Base-by-base conservation (phyloP, 768 basidiomycete genomes). In the Thelephora ganbajun region DNA sequence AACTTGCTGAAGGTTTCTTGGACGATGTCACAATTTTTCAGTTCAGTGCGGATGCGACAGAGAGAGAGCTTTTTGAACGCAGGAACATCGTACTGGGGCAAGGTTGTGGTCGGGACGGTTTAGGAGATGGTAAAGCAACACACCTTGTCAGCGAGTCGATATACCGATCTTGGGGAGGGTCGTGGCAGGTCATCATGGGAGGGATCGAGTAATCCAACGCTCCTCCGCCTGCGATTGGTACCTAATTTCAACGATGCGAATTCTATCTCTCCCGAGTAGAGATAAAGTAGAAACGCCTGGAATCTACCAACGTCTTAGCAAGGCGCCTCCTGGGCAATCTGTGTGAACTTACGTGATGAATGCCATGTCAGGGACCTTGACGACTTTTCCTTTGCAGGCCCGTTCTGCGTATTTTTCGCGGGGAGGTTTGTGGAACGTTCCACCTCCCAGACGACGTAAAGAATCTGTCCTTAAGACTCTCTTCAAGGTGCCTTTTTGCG, bases 71-170 rank as follows among this genome's bases (percentile, higher is more conserved):
- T 4, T 20, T 39, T 39, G 5, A 39, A 11, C 4, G 5, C 37
- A 16, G 37, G 37, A 16, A 39, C 20, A 20, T 39, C 37, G 37
- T 39, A 39, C 37, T 39, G 11, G 11, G 37, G 5, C 5, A 39
- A 39, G 11, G n/a, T n/a, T n/a, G n/a, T n/a, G n/a, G n/a, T n/a
- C n/a, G n/a, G n/a, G n/a, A n/a, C n/a, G n/a, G n/a, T n/a, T n/a
- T n/a, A n/a, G n/a, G n/a, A n/a, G n/a, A n/a, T n/a, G n/a, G n/a
- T n/a, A 16, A 20, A 6, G n/a, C 19, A 14, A 44, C 45, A 16
- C 18, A 51, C 50, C 42, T 41, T 46, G 11, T 48, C 46, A 2
- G 46, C 47, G n/a, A 51, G 33, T 2, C 47, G 50, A 30, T 51
- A 51, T 1, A 51, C 35, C 5, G 50, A 51, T 19, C 47, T 51